Percentiles rank a stretch among this genome's conserved stretches.
These are phyloP conservation scores for Wickerhamiella shivajii DNA, from an alignment of 805 yeast genomes.

Conservation along the genomic window DNA sequence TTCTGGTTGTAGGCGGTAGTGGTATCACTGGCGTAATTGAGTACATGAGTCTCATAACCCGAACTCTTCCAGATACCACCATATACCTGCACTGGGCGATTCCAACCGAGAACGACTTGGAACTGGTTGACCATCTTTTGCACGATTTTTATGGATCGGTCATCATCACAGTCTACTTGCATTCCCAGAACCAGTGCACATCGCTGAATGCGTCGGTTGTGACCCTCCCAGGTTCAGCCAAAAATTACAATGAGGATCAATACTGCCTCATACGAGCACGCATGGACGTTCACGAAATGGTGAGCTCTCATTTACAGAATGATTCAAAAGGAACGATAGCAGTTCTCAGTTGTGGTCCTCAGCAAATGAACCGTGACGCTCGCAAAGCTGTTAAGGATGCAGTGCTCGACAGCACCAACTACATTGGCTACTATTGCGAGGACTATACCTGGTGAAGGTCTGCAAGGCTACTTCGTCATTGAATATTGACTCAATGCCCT, in stretches of 20 bases:
- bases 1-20: constrained; percentile 42
- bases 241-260: constrained; percentile 1
- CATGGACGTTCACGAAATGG: constrained; percentile 4
- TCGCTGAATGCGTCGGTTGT: constrained; percentile 2
- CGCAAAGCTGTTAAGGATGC: constrained; percentile 12
- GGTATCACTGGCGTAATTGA: constrained; percentile 39
- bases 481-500: not conserved
- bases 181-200: not conserved
- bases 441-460: constrained; percentile 11
- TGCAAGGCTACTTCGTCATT: too few relatives aligned
- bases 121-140: constrained; percentile 10
- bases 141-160: not conserved
- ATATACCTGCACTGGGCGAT: constrained; percentile 15
- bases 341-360: constrained; percentile 16
- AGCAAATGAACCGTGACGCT: constrained; percentile 11
- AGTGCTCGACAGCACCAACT: constrained; percentile 8
- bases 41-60: constrained; percentile 7
- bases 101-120: constrained; percentile 6
- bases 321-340: constrained; percentile 9
- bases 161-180: constrained; percentile 4
- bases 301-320: not conserved
- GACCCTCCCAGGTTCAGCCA: not conserved
- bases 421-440: constrained; percentile 13
- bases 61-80: constrained; percentile 2
- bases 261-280: constrained; percentile 6